Evolutionary conservation across 1,284 basidiomycete species (phyloP).

Genomic region (Vanrija sp.): DNA sequence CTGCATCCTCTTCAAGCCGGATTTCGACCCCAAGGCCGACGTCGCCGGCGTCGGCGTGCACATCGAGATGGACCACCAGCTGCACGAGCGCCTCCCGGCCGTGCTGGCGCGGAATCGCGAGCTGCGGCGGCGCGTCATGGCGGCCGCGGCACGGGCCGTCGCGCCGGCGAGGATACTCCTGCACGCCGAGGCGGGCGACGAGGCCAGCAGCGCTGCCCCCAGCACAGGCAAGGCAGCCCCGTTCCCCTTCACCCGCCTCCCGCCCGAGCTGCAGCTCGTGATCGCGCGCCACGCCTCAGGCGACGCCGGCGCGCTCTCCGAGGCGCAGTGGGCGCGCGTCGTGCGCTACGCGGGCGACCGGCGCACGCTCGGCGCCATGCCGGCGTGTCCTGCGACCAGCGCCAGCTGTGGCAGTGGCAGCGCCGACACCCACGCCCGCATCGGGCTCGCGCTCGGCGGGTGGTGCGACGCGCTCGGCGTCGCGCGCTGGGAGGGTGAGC

Average conservation of each 20-base stretch:
- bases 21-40: background rate
- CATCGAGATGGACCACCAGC: conserved; percentile 9
- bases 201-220: background rate
- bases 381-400: too few species aligned
- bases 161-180: conserved; percentile 34
- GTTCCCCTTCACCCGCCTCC: conserved; percentile 40
- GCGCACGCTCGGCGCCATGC: conserved; percentile 12
- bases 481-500: background rate
- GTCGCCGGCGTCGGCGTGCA: background rate
- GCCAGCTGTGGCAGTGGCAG: too few species aligned
- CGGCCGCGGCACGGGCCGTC: conserved; percentile 23
- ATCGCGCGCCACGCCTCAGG: conserved; percentile 31
- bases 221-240: too few species aligned
- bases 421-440: too few species aligned
- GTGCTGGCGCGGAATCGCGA: conserved; percentile 34
- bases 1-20: conserved; percentile 18
- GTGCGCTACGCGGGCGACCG: conserved; percentile 25
- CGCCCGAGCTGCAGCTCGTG: conserved; percentile 33
- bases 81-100: conserved; percentile 25
- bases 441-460: too few species aligned
- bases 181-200: conserved; percentile 18
- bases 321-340: conserved; percentile 32
- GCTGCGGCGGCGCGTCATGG: conserved; percentile 27
- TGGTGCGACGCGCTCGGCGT: too few species aligned
- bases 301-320: conserved; percentile 36